Conservation (phyloP, 2,329 filamentous ascomycete species). For the Alternaria consortialis region DNA sequence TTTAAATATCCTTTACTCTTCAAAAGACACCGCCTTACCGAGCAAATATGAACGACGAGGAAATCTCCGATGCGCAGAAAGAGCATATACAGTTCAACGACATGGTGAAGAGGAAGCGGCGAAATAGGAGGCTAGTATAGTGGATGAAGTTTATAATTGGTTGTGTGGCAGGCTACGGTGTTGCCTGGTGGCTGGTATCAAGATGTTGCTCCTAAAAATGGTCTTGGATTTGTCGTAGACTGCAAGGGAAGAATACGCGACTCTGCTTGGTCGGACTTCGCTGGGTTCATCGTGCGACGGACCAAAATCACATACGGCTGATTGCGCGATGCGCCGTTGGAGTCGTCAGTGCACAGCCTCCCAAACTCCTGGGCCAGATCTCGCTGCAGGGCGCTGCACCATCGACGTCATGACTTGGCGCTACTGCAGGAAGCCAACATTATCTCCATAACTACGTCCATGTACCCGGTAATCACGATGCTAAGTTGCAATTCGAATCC, state of each 20-base stretch:
- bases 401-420: constrained; percentile 21
- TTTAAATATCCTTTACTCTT: not conserved
- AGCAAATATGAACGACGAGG: not conserved
- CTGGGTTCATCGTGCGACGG: not conserved
- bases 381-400: not conserved
- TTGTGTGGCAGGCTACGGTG: not conserved
- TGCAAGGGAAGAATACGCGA: not conserved
- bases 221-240: not conserved
- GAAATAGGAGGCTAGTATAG: not conserved
- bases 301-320: not conserved
- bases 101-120: not conserved
- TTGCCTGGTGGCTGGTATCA: not conserved
- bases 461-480: not conserved
- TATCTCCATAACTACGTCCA: constrained; percentile 6
- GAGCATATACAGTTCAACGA: not conserved
- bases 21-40: not conserved
- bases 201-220: not conserved
- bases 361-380: not conserved
- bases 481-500: not conserved
- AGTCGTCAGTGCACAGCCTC: constrained; percentile 11
- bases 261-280: not conserved
- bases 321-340: constrained; percentile 3
- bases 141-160: not conserved
- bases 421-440: not conserved
- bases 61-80: not conserved